These are phyloP conservation scores for Chamaecrista fasciculata DNA, from an alignment of 306 rosid genomes.

Conservation along the genomic window DNA sequence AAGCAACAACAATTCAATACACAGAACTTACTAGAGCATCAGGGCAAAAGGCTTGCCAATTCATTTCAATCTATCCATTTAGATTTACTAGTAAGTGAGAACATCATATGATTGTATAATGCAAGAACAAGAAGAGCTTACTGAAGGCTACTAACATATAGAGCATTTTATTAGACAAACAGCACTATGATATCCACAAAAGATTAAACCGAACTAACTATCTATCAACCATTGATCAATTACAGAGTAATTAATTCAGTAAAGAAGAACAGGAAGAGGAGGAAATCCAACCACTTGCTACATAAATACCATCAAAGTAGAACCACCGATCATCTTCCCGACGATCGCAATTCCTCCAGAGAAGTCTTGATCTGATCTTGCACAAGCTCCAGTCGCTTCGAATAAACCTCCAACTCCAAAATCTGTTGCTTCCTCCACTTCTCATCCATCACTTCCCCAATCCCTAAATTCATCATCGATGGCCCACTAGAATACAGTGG, in stretches of 20 bases:
- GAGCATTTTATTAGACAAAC: slow-evolving; percentile 39
- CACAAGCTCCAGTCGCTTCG: slow-evolving; percentile 65
- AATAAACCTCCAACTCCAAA: slow-evolving; percentile 67
- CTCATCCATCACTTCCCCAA: slow-evolving; percentile 47
- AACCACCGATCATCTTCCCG: not conserved
- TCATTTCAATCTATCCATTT: slow-evolving; percentile 25
- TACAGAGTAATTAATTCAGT: slow-evolving; percentile 25
- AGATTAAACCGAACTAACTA: slow-evolving; percentile 29
- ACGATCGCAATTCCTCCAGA: slow-evolving; percentile 49
- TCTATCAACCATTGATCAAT: slow-evolving; percentile 28
- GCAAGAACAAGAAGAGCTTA: slow-evolving; percentile 21
- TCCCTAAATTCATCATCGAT: slow-evolving; percentile 8
- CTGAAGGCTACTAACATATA: slow-evolving; percentile 3
- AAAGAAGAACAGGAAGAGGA: not conserved
- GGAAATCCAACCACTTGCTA: slow-evolving; percentile 26
- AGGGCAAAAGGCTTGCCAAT: not conserved
- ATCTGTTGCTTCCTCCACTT: slow-evolving; percentile 74
- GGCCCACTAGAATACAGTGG: slow-evolving; percentile 30
- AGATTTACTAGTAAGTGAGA: slow-evolving; percentile 17
- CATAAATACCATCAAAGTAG: slow-evolving; percentile 17
- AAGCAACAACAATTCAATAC: not conserved
- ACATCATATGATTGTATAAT: not conserved
- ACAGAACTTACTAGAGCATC: not conserved
- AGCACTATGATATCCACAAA: slow-evolving; percentile 11
- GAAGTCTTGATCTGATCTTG: slow-evolving; percentile 64